phyloP scores from a whole-genome alignment of 1,284 basidiomycete genomes.

The Trametes sp. region DNA sequence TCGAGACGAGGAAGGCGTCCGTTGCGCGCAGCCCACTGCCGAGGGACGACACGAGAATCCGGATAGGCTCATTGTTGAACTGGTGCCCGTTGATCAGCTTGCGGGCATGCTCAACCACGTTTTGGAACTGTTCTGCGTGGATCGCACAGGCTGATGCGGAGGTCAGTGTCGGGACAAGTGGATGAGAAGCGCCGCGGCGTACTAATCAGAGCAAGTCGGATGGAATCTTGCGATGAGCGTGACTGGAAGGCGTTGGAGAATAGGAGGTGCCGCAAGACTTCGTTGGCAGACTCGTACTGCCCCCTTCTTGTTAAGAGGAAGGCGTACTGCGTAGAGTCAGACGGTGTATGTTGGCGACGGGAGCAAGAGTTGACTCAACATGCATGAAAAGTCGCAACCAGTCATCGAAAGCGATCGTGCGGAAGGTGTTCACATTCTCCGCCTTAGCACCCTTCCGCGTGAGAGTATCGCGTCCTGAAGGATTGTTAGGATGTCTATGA shows the following conservation, averaged over 20 bases:
- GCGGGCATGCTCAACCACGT: conserved; percentile 76
- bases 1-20: conserved; percentile 77
- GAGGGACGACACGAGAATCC: conserved; percentile 76
- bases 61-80: conserved; percentile 84
- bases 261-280: conserved; percentile 82
- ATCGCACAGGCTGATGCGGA: conserved; percentile 71
- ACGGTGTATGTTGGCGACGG: not conserved
- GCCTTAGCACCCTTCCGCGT: conserved; percentile 42
- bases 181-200: conserved; percentile 36
- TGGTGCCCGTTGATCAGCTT: conserved; percentile 75
- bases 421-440: conserved; percentile 68
- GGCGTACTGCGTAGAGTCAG: conserved; percentile 67
- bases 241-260: conserved; percentile 81
- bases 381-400: conserved; percentile 90
- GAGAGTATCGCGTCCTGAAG: conserved; percentile 41
- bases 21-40: conserved; percentile 72
- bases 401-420: conserved; percentile 84
- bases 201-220: conserved; percentile 80
- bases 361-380: conserved; percentile 50
- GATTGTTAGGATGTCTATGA: not conserved
- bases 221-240: conserved; percentile 69
- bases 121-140: conserved; percentile 58
- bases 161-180: not conserved
- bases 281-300: conserved; percentile 75
- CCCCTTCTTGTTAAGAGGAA: conserved; percentile 78